Percentiles rank a stretch among this genome's conserved stretches.
Evolutionary conservation across 1,139 yeast species (phyloP).

Genomic region (Hanseniaspora uvarum): DNA sequence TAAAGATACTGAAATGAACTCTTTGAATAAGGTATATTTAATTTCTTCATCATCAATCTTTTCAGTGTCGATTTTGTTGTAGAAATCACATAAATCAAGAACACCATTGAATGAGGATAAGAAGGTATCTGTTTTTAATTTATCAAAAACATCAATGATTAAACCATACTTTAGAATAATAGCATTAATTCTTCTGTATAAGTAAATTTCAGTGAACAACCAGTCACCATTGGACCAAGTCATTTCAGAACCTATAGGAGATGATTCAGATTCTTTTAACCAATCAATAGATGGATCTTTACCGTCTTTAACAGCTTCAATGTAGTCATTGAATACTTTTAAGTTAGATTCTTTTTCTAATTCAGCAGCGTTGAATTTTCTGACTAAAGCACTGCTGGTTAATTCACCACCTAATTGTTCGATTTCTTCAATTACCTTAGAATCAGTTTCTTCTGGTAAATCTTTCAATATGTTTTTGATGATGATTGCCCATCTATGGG

Average conservation of each 20-base stretch:
- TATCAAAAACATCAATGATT: conserved; percentile 58
- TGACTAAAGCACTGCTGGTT: conserved; percentile 33
- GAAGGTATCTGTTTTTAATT: conserved; percentile 64
- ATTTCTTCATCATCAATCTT: conserved; percentile 26
- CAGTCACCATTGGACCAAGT: conserved; percentile 89
- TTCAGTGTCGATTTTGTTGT: conserved; percentile 37
- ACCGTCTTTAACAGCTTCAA: conserved; percentile 28
- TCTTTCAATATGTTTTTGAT: conserved; percentile 60
- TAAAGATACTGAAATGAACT: conserved; percentile 74
- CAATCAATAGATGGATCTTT: conserved; percentile 20
- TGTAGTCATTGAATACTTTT: conserved; percentile 39
- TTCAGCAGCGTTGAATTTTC: conserved; percentile 38
- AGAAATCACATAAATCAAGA: conserved; percentile 67
- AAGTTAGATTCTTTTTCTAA: conserved; percentile 39
- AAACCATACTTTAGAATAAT: conserved; percentile 32
- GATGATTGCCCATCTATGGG: conserved; percentile 80
- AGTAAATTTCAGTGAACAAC: conserved; percentile 76
- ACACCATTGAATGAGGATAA: conserved; percentile 68
- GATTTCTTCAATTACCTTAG: conserved; percentile 31
- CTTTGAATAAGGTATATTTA: conserved; percentile 54
- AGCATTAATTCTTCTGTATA: conserved; percentile 50
- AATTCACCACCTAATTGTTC: conserved; percentile 36
- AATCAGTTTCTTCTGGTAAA: conserved; percentile 28
- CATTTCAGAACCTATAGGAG: conserved; percentile 19
- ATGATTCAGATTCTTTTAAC: conserved; percentile 20